Evolutionary conservation across 129 eudicot species (phyloP).

Genomic region (Saposhnikovia divaricata): DNA sequence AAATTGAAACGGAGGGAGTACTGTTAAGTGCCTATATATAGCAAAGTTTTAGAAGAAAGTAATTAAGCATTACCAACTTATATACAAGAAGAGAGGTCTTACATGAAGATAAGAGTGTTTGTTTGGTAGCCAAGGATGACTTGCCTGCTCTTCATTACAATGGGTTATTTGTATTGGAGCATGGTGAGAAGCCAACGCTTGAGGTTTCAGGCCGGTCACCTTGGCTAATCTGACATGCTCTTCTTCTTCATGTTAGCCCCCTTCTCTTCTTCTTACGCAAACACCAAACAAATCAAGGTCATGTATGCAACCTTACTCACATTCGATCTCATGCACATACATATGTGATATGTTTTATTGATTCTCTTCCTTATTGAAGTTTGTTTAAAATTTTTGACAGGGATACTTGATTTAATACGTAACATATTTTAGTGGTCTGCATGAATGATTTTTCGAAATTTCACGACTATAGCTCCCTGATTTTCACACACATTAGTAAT

Average conservation of each 20-base stretch:
- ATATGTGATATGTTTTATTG: background rate
- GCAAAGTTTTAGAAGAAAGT: background rate
- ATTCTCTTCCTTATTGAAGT: too few relatives aligned
- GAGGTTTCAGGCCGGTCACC: constrained; percentile 6
- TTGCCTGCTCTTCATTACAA: constrained; percentile 33
- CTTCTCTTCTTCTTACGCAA: background rate
- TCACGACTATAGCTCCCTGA: too few relatives aligned
- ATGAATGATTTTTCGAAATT: too few relatives aligned
- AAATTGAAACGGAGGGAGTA: too few relatives aligned
- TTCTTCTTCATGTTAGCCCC: background rate
- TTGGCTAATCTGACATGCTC: constrained; percentile 9
- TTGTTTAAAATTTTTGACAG: too few relatives aligned
- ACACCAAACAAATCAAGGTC: background rate
- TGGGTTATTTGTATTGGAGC: background rate
- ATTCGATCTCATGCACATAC: background rate
- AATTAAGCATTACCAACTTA: too few relatives aligned
- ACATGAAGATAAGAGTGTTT: background rate
- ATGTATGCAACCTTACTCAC: background rate
- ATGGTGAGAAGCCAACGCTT: background rate
- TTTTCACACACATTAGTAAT: too few relatives aligned
- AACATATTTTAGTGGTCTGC: too few relatives aligned
- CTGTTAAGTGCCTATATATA: background rate
- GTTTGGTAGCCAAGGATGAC: constrained; percentile 81
- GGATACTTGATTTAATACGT: too few relatives aligned
- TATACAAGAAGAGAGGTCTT: too few relatives aligned